Percentiles rank a stretch among this genome's conserved stretches.
These are phyloP conservation scores for Russula earlei DNA, from an alignment of 768 basidiomycete genomes.

Conservation along the genomic window DNA sequence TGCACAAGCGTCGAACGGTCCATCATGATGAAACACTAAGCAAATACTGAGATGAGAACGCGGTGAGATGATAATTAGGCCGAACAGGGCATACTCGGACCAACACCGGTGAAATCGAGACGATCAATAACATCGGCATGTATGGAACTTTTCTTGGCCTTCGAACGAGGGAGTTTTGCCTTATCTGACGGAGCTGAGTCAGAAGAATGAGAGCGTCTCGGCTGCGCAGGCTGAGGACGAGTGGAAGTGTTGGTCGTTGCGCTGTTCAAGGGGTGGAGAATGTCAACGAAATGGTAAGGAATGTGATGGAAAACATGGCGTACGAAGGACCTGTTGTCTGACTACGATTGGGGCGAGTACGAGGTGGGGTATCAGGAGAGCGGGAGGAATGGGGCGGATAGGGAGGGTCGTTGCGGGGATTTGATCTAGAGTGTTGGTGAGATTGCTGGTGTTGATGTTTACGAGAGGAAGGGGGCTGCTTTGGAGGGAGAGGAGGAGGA, in stretches of 20 bases:
- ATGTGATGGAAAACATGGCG: conserved; percentile 25
- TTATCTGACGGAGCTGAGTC: conserved; percentile 42
- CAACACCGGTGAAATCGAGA: conserved; percentile 78
- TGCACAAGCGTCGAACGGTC: conserved; percentile 86
- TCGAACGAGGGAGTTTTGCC: conserved; percentile 37
- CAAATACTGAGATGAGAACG: conserved; percentile 12
- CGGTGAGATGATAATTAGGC: conserved; percentile 13
- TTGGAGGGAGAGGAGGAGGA: conserved; percentile 30
- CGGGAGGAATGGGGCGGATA: conserved; percentile 59
- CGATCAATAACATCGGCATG: conserved; percentile 89
- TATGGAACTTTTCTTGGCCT: conserved; percentile 62
- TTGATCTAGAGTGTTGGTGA: conserved; percentile 6
- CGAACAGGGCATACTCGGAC: conserved; percentile 49
- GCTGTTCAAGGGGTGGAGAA: not conserved
- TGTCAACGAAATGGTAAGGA: conserved; percentile 12
- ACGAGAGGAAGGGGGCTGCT: conserved; percentile 22
- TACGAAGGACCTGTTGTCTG: conserved; percentile 42
- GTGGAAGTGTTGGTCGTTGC: not conserved
- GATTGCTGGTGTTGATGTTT: conserved; percentile 18
- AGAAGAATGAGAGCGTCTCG: conserved; percentile 41
- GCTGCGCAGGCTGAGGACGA: conserved; percentile 22
- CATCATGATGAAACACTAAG: conserved; percentile 86
- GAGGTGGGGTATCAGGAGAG: conserved; percentile 34
- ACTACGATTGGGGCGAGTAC: conserved; percentile 44
- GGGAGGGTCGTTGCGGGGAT: conserved; percentile 44